Conservation (phyloP, 495 filamentous ascomycete species). For the Xylaria cubensis region DNA sequence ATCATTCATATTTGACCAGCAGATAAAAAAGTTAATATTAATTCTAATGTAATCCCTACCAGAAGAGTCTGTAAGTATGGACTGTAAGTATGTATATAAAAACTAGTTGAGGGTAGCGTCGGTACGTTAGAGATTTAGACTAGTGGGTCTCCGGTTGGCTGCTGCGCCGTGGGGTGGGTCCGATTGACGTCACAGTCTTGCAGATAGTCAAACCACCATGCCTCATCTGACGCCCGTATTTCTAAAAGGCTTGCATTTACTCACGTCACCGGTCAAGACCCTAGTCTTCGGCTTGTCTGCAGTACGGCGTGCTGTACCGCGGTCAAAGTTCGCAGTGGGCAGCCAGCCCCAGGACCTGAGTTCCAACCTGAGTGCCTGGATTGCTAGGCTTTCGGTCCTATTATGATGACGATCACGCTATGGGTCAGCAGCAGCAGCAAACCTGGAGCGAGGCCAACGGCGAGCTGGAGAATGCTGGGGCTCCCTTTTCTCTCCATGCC, state of each 20-base stretch:
- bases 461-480: constrained; percentile 16
- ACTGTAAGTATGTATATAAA: background rate
- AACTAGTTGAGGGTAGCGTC: background rate
- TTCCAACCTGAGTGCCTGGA: background rate
- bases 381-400: constrained; percentile 19
- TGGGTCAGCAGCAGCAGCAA: background rate
- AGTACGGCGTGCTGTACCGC: background rate
- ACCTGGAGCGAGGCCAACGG: constrained; percentile 7
- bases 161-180: background rate
- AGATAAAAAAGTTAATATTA: background rate
- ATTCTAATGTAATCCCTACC: no score
- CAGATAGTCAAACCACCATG: constrained; percentile 5
- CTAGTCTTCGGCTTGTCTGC: background rate
- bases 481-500: background rate
- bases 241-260: constrained; percentile 4
- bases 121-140: background rate
- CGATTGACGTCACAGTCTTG: constrained; percentile 11
- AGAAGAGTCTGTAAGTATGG: background rate
- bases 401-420: constrained; percentile 6
- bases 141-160: background rate
- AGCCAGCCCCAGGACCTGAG: background rate
- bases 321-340: constrained; percentile 1
- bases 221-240: constrained; percentile 22
- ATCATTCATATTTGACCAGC: no score
- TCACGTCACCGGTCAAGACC: constrained; percentile 17